Conservation (phyloP, 2,329 filamentous ascomycete genomes). For the Aureobasidium sp. region DNA sequence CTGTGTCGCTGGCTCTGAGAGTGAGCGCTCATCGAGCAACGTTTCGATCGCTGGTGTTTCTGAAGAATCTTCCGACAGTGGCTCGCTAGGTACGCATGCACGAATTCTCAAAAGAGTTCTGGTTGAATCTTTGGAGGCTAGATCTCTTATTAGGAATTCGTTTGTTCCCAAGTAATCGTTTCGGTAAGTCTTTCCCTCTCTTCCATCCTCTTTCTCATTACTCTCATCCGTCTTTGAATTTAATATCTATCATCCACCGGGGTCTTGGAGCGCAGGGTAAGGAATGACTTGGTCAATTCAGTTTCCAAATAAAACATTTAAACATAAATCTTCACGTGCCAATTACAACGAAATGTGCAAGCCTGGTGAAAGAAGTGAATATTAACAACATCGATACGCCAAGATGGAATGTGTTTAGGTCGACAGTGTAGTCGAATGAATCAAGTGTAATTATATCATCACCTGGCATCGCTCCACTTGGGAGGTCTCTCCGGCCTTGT, state of each 20-base stretch:
- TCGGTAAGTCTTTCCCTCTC: neutral
- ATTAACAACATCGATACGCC: neutral
- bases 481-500: constrained; percentile 10
- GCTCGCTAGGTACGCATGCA: neutral
- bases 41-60: neutral
- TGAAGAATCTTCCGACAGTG: neutral
- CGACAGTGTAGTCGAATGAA: neutral
- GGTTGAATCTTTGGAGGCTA: neutral
- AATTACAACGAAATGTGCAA: neutral
- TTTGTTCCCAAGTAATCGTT: neutral
- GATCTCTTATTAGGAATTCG: neutral
- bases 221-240: too few species aligned
- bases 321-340: neutral
- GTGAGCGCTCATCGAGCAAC: neutral
- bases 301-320: neutral
- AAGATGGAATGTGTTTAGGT: neutral
- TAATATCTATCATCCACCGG: neutral
- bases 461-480: constrained; percentile 15
- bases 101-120: neutral
- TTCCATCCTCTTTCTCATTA: neutral
- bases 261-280: neutral
- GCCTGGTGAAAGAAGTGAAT: neutral
- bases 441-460: neutral
- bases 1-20: neutral
- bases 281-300: neutral